Base-by-base conservation (phyloP, 768 basidiomycete genomes). In the Macrocybe gigantea region DNA sequence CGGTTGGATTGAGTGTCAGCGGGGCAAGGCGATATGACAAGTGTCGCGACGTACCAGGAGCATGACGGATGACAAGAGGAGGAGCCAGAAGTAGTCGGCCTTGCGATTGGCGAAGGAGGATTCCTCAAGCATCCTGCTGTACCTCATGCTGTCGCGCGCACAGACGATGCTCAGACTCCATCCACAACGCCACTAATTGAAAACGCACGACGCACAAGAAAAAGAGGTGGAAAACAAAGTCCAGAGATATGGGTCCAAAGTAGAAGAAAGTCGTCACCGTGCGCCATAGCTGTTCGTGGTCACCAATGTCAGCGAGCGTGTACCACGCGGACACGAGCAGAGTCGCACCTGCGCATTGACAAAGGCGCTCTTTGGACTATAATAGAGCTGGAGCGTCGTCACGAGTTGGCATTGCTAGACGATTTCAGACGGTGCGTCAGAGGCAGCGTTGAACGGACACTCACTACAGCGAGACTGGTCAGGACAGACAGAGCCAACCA, bases 201-300 rank as follows among this genome's bases (percentile, higher is more conserved):
- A 2, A n/a, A 8, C 29, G 1, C n/a, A 22, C 14, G 8, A 71
- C 93, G 64, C 62, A 95, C 95, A 99, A 96, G 76, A 98, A 99
- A 75, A 97, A 97, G 45, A 99, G 76, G 64, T 98, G 95, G 67
- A 98, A 96, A 49, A 95, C 77, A 56, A 97, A 92, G 65, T 98
- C 95, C 14, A 98, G 70, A 4, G 88, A 92, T 60, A 98, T 81
- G 1, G 85, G 79, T 8, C 95, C 96, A 67, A 97, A 98, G 68
- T 94, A 99, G 58, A 93, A 85, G 76, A 98, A 98, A 8, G 88
- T 95, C 30, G 93, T 94, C 37, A 85, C 65, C 40, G 82, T 77
- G 30, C 95, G 79, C 93, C 93, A 97, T 55, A 84, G 75, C 92
- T 96, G 48, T 34, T 15, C 3, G 6, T n/a, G 11, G 42, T 22